A percentile compares a stretch with the other conserved stretches of the same genome.
Evolutionary conservation across 2,329 filamentous ascomycete species (phyloP).

Genomic region (Pseudogymnoascus sp.): DNA sequence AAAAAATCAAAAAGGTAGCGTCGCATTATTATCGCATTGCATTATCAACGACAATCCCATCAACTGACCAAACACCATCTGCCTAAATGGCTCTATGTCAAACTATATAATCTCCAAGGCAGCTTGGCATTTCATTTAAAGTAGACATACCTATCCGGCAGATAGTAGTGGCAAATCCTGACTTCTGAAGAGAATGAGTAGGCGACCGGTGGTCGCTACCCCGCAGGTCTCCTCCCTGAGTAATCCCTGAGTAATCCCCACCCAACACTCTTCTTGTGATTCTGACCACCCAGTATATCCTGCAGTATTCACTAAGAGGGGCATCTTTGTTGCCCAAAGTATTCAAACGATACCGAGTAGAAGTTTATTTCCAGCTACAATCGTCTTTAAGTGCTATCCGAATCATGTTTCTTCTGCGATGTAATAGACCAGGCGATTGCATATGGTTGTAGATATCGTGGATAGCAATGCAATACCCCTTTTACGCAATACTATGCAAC

Average conservation of each 20-base stretch:
- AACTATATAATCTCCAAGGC: neutral
- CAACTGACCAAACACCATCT: neutral
- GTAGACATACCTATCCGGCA: neutral
- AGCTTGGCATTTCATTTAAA: neutral
- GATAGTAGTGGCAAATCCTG: neutral
- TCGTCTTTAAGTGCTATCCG: neutral
- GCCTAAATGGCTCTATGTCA: neutral
- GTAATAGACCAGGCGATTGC: neutral
- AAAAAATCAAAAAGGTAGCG: neutral
- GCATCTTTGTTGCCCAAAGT: neutral
- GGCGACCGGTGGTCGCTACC: neutral
- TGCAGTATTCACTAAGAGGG: neutral
- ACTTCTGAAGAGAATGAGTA: neutral
- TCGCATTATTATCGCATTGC: too few species aligned
- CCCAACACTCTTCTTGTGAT: neutral
- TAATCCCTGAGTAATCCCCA: neutral
- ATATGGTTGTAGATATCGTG: neutral
- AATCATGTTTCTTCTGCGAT: neutral
- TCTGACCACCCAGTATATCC: neutral
- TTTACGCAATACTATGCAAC: neutral
- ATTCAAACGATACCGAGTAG: neutral
- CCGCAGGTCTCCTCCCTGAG: neutral
- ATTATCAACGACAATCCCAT: neutral
- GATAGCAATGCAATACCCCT: neutral
- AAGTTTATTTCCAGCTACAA: neutral